Evolutionary conservation across 164 flowering plant species (phyloP).

Genomic region (Vitis amurensis): DNA sequence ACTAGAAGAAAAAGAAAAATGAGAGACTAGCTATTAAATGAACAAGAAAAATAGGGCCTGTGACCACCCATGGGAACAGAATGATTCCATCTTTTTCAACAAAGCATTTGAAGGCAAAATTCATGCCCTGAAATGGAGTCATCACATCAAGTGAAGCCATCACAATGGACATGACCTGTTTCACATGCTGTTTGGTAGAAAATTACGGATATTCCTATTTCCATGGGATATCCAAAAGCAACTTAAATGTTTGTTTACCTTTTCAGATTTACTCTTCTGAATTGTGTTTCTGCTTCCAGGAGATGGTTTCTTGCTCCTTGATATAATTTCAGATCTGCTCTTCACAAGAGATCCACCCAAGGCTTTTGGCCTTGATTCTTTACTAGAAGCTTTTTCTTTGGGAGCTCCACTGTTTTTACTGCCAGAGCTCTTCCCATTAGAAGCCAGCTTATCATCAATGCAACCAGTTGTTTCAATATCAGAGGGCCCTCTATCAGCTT

Average conservation of each 20-base stretch:
- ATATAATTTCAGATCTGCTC: slow-evolving; percentile 43
- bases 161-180: no score
- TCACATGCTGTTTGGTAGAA: no score
- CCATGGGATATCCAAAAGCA: no score
- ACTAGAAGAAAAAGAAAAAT: background rate
- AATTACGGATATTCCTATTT: no score
- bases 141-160: background rate
- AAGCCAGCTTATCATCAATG: slow-evolving; percentile 24
- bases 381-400: slow-evolving; percentile 33
- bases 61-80: background rate
- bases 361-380: slow-evolving; percentile 46
- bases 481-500: slow-evolving; percentile 28
- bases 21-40: no score
- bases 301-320: slow-evolving; percentile 46
- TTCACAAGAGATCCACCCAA: slow-evolving; percentile 41
- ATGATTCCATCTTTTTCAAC: background rate
- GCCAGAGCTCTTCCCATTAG: slow-evolving; percentile 19
- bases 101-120: background rate
- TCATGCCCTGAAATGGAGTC: background rate
- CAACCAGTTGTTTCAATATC: slow-evolving; percentile 28
- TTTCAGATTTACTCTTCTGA: slow-evolving; percentile 57
- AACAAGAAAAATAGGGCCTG: background rate
- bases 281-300: slow-evolving; percentile 36
- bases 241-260: slow-evolving; percentile 39
- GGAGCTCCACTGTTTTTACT: slow-evolving; percentile 24